phyloP scores from a whole-genome alignment of 2,329 filamentous ascomycete species.

The Blastomyces parvus region DNA sequence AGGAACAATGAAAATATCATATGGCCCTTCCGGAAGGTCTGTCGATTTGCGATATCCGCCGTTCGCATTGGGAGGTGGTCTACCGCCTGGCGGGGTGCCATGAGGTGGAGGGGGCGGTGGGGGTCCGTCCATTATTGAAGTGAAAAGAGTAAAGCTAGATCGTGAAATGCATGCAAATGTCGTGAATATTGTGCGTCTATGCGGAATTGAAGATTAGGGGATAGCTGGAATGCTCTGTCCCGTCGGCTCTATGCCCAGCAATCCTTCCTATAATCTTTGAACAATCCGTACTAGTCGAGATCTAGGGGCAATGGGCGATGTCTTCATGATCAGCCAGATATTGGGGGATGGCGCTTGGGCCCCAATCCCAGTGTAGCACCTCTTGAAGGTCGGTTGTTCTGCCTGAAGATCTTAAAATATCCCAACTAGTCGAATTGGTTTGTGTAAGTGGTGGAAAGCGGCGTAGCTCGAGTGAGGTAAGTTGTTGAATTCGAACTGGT shows the following conservation, averaged over 20 bases:
- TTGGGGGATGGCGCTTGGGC: slow-evolving; percentile 6
- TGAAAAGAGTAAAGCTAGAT: not conserved
- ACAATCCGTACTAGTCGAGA: not conserved
- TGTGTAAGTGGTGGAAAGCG: not conserved
- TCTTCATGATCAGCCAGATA: slow-evolving; percentile 3
- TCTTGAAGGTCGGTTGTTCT: not conserved
- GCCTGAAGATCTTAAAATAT: not conserved
- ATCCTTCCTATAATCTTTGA: slow-evolving; percentile 3
- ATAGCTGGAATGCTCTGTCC: not conserved
- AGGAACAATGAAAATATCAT: slow-evolving; percentile 95
- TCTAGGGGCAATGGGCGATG: not conserved
- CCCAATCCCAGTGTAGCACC: slow-evolving; percentile 1
- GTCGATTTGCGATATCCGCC: slow-evolving; percentile 31
- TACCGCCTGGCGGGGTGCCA: slow-evolving; percentile 55
- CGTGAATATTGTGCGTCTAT: not conserved
- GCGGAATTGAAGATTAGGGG: not conserved
- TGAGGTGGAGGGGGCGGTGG: slow-evolving; percentile 72
- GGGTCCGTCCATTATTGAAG: slow-evolving; percentile 27
- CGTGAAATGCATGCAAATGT: not conserved
- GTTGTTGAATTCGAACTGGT: not conserved
- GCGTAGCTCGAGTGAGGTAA: not conserved
- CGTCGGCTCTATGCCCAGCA: not conserved
- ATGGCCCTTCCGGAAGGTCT: slow-evolving; percentile 76
- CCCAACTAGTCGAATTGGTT: not conserved
- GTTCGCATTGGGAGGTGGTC: slow-evolving; percentile 14